Conservation (phyloP, 75 land plant species). For the Sequoia sempervirens region DNA sequence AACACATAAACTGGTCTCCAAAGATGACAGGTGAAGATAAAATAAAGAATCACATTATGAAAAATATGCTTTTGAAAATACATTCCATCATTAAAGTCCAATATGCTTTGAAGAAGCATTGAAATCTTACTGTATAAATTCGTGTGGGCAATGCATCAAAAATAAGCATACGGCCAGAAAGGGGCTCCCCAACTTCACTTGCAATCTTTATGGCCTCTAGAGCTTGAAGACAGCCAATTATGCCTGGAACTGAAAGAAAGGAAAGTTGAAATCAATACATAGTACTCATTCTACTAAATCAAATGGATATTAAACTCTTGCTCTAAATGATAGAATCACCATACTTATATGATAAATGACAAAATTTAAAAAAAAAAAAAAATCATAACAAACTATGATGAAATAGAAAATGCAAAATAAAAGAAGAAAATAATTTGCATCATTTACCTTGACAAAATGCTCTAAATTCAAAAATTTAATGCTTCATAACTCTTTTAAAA, state of each 20-base stretch:
- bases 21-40: not conserved
- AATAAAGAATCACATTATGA: not conserved
- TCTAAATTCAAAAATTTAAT: not conserved
- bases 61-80: not conserved
- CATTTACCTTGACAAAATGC: not conserved
- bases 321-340: not conserved
- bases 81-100: not conserved
- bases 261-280: not conserved
- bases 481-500: not conserved
- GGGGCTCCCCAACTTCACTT: constrained; percentile 87
- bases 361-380: too few species aligned
- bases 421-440: not conserved
- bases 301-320: not conserved
- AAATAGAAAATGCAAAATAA: not conserved
- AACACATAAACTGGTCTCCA: not conserved
- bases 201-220: constrained; percentile 93
- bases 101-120: not conserved
- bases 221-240: constrained; percentile 95
- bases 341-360: too few species aligned
- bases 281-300: not conserved
- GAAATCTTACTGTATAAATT: constrained; percentile 60
- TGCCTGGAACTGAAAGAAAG: constrained; percentile 73
- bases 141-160: constrained; percentile 75
- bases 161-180: constrained; percentile 83
- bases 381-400: too few species aligned